These are phyloP conservation scores for Rhexocercosporidium sp. DNA, from an alignment of 2,329 filamentous ascomycete species.

Conservation along the genomic window DNA sequence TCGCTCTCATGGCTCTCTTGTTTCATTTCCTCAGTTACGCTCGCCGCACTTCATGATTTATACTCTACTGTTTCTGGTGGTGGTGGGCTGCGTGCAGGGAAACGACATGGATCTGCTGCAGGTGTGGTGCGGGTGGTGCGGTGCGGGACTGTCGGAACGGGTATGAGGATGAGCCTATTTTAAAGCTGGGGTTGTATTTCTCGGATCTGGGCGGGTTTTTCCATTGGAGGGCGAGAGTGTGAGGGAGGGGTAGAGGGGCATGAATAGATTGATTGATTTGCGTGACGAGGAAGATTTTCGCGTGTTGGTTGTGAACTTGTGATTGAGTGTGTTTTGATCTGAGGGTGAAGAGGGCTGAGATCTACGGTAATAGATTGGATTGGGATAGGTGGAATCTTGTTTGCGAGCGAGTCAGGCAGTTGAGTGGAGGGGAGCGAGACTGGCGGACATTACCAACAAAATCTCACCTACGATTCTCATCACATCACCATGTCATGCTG, in stretches of 20 bases:
- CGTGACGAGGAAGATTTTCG: background rate
- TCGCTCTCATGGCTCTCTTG: background rate
- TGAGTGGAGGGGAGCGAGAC: background rate
- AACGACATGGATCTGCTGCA: constrained; percentile 7
- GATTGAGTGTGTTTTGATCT: no score
- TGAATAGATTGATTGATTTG: constrained; percentile 6
- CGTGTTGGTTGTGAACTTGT: background rate
- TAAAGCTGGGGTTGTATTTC: background rate
- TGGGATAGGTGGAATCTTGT: background rate
- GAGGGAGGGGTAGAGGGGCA: background rate
- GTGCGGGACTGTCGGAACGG: constrained; percentile 1
- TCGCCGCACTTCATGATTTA: background rate
- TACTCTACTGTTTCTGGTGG: background rate
- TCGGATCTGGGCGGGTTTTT: background rate
- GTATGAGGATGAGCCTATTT: constrained; percentile 6
- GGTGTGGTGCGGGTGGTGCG: background rate
- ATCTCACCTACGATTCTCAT: background rate
- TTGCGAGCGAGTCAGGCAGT: background rate
- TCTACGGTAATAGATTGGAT: background rate
- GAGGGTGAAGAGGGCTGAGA: background rate
- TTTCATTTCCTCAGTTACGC: background rate
- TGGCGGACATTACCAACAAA: background rate
- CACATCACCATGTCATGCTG: background rate
- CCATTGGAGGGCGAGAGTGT: background rate
- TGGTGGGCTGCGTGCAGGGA: background rate